Base-by-base conservation (phyloP, 2,329 filamentous ascomycete species). In the Colletotrichum sp. region DNA sequence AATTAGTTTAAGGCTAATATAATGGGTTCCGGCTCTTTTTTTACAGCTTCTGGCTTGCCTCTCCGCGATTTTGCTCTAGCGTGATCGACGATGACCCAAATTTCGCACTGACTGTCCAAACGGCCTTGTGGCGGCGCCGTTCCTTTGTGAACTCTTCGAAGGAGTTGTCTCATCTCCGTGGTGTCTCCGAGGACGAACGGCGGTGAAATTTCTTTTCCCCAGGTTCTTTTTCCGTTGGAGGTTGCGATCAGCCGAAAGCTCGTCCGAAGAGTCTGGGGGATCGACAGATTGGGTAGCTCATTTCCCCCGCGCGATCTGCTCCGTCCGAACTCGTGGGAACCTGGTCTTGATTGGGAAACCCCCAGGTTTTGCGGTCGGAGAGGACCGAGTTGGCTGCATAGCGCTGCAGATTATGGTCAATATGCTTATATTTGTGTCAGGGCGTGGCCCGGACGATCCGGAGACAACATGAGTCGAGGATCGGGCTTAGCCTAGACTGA, bases 1-100 rank as follows among this genome's bases (percentile, higher is more conserved):
- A 61, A 73, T 75, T 75, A 75, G 75, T 64, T 38, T 68, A 74
- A 76, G 64, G 69, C 75, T 76, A 77, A 77, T 76, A 73, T 72
- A 77, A 76, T 52, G 73, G 73, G 59, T 69, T 66, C 59, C n/a
- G 71, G 56, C 66, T 66, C 58, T 32, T 66, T 43, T 65, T 72
- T 73, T 43, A n/a, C 21, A 21, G 26, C 43, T 13, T 48, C 43
- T 21, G 34, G 7, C 10, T 48, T 43, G 43, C 38, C 10, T 13
- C 9, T 21, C 5, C 18, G 10, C 10, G 38, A 48, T 21, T 7
- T 12, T 21, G 38, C 18, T 6, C 4, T 48, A 48, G 18, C 43
- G 43, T 48, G 18, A 48, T 48, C 10, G 4, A 48, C 43, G 1
- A 5, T 21, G 43, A n/a, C 18, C 43, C 43, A 48, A 48, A 48